Conservation (phyloP, 2,329 filamentous ascomycete genomes). For the Ophidiomyces ophidiicola region DNA sequence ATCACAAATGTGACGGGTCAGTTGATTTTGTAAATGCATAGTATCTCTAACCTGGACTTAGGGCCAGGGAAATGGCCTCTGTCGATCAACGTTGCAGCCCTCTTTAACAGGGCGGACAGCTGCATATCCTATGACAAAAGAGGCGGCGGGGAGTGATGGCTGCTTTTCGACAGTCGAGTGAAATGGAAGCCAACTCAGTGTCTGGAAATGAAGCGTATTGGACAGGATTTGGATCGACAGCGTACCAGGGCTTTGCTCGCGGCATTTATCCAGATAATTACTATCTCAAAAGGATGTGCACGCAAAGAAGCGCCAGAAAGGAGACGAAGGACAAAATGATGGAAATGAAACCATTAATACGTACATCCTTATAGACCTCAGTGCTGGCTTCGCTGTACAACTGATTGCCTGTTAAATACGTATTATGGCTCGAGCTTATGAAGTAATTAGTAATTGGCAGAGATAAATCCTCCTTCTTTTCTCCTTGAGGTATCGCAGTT, state of each 20-base stretch:
- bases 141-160: conserved; percentile 2
- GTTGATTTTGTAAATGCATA: no score
- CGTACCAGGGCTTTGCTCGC: not conserved
- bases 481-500: conserved; percentile 30
- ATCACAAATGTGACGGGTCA: conserved; percentile 10
- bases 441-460: conserved; percentile 78
- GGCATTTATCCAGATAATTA: not conserved
- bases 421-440: conserved; percentile 91
- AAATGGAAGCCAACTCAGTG: not conserved
- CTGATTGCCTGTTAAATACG: conserved; percentile 80
- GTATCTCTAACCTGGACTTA: no score
- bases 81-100: conserved; percentile 5
- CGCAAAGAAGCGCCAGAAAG: not conserved
- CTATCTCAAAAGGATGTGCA: not conserved
- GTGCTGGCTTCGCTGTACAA: conserved; percentile 64
- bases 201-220: not conserved
- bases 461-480: conserved; percentile 44
- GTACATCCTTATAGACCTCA: conserved; percentile 63
- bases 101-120: not conserved
- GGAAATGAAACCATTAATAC: conserved; percentile 23
- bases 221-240: not conserved
- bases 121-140: conserved; percentile 8
- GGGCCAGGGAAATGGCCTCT: no score
- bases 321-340: not conserved
- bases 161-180: conserved; percentile 5